These are phyloP conservation scores for Camellia granthamiana DNA, from an alignment of 148 eudicot species.

Conservation along the genomic window DNA sequence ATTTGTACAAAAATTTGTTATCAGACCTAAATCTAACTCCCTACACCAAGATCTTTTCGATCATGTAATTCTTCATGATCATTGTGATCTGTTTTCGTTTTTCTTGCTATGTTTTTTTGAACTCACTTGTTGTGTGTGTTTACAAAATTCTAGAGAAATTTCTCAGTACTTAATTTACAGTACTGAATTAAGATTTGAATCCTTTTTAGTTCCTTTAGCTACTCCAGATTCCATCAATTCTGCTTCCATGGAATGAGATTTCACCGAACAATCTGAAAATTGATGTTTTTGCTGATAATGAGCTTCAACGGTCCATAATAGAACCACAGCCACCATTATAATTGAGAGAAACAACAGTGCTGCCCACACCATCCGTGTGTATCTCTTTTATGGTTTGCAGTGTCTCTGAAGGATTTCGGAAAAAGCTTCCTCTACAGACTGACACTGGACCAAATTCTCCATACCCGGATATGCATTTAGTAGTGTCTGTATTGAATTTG, in stretches of 20 bases:
- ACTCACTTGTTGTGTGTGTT: not conserved
- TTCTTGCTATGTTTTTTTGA: not conserved
- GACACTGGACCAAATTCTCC: slow-evolving; percentile 65
- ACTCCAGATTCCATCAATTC: slow-evolving; percentile 24
- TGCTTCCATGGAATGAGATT: slow-evolving; percentile 24
- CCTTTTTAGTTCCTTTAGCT: slow-evolving; percentile 7
- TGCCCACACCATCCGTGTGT: slow-evolving; percentile 42
- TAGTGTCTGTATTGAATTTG: slow-evolving; percentile 52
- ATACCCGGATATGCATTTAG: slow-evolving; percentile 57
- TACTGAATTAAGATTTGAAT: slow-evolving; percentile 4
- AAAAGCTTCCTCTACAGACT: slow-evolving; percentile 53
- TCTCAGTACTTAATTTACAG: not conserved
- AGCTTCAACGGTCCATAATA: slow-evolving; percentile 37
- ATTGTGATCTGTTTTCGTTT: not conserved
- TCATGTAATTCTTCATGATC: not conserved
- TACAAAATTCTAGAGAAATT: not conserved
- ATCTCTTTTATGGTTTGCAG: slow-evolving; percentile 61
- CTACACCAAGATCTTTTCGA: not conserved
- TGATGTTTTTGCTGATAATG: slow-evolving; percentile 26
- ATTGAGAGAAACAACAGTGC: slow-evolving; percentile 43
- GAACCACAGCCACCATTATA: slow-evolving; percentile 43
- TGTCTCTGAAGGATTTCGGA: slow-evolving; percentile 46
- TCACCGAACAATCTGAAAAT: slow-evolving; percentile 32
- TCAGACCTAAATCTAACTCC: not conserved
- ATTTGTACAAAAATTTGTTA: not conserved